Evolutionary conservation across 2,329 filamentous ascomycete genomes (phyloP), one percentile per base, ranked within the genome.

Genomic region (Teratosphaeria pseudoeucalypti): DNA sequence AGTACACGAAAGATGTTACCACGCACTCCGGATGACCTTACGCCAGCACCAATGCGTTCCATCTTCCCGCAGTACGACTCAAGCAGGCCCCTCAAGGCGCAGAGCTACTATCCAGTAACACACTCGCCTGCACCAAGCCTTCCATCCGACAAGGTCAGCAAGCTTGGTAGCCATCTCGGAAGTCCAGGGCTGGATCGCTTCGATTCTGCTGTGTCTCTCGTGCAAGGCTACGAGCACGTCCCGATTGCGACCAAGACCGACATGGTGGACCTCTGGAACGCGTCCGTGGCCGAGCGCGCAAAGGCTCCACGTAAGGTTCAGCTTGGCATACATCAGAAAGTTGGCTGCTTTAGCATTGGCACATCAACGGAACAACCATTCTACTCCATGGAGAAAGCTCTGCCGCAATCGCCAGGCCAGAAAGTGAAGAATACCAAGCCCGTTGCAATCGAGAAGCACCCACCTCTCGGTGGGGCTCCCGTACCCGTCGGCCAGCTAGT

Each of bases 1-100:
- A 58, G 52, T 19, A 29, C 52, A 11, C 16, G 12, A 14, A 58
- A 19, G 19, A 47, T 14, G 7, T 19, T 29, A 16, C 39, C 52
- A n/a, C 43, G 19, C 3, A 34, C 12, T 34, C 57, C 19, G 43
- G 26, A 34, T 19, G 32, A 54, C 39, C 27, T 12, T 23, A n/a
- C 23, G 29, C 52, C 49, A 23, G 16, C 57, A 39, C 58, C 58
- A 34, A 58, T 55, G 66, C 81, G 82, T 34, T 91, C 88, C 27
- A 90, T 92, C 66, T 92, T 92, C 66, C 88, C 88, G 7, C 80
- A 82, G 34, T 91, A 90, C 69, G 85, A 92, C 67, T 85, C 84
- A 2, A 81, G 80, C 1, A 70, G 89, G 27, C 78, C 87, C 5
- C 79, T 90, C 2, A 79, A 84, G 58, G 82, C 84, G 60, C 88